phyloP scores from a whole-genome alignment of 73 alveolate genomes.

The Paramecium primaurelia region DNA sequence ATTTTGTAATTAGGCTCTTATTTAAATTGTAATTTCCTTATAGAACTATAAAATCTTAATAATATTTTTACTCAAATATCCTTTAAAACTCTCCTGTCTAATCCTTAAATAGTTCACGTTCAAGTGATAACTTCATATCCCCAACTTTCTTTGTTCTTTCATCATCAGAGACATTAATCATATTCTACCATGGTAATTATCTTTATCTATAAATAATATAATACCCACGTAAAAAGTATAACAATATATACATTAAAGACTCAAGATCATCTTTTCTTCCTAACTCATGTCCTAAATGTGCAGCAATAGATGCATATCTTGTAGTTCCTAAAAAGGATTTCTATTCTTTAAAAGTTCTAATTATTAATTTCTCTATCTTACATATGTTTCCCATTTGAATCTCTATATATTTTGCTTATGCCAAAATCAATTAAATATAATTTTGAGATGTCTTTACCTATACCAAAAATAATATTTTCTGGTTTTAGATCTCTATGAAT shows the following conservation, averaged over 20 bases:
- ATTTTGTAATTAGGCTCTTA: slow-evolving; percentile 65
- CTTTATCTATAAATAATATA: slow-evolving; percentile 5
- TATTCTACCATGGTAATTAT: slow-evolving; percentile 62
- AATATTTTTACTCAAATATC: slow-evolving; percentile 56
- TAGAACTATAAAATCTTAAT: slow-evolving; percentile 31
- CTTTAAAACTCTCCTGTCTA: slow-evolving; percentile 56
- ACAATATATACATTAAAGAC: slow-evolving; percentile 61
- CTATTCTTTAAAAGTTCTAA: slow-evolving; percentile 52
- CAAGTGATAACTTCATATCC: slow-evolving; percentile 37
- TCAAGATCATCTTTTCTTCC: slow-evolving; percentile 71
- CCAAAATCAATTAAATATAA: slow-evolving; percentile 55
- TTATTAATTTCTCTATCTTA: background rate
- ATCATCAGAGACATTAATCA: slow-evolving; percentile 54
- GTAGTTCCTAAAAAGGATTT: slow-evolving; percentile 66
- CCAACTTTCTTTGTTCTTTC: slow-evolving; percentile 55
- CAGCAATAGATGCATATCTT: slow-evolving; percentile 69
- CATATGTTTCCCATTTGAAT: slow-evolving; percentile 52
- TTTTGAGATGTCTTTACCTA: slow-evolving; percentile 42
- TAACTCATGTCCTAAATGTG: slow-evolving; percentile 66
- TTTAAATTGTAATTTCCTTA: slow-evolving; percentile 60
- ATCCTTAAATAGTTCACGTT: slow-evolving; percentile 35
- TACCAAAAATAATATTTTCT: slow-evolving; percentile 53
- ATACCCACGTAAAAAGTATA: slow-evolving; percentile 66
- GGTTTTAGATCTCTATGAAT: slow-evolving; percentile 62
- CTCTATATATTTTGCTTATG: slow-evolving; percentile 56